phyloP scores from a whole-genome alignment of 106 monocot species.

The Platanthera zijinensis region DNA sequence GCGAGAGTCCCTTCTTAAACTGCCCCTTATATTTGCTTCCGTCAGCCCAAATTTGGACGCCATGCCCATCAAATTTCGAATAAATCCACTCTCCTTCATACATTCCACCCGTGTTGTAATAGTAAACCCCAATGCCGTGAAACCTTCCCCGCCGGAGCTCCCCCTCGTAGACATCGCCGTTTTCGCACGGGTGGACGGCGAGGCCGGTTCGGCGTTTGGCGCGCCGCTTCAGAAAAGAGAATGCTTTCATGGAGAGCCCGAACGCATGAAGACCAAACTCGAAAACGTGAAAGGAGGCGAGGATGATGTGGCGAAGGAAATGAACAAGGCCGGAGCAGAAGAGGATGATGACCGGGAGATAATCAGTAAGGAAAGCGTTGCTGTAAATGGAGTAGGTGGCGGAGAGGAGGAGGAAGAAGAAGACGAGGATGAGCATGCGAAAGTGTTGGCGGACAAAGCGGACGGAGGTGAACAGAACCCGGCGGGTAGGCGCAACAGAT shows the following conservation, averaged over 20 bases:
- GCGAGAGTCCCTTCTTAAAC: slow-evolving; percentile 14
- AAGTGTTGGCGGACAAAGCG: not conserved
- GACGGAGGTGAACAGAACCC: not conserved
- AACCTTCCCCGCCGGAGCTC: not conserved
- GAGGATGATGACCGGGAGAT: not conserved
- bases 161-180: no score
- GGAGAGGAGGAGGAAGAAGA: not conserved
- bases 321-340: slow-evolving; percentile 1
- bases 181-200: no score
- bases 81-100: slow-evolving; percentile 12
- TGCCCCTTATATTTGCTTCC: slow-evolving; percentile 17
- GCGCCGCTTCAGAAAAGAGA: not conserved
- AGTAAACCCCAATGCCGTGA: slow-evolving; percentile 7
- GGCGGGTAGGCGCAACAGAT: no score
- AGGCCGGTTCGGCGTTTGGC: no score
- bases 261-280: not conserved
- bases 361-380: not conserved
- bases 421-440: not conserved
- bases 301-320: not conserved
- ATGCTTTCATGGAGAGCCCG: not conserved
- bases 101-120: slow-evolving; percentile 18
- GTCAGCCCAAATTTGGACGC: slow-evolving; percentile 20
- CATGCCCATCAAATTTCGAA: not conserved
- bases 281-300: not conserved
- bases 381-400: not conserved